Evolutionary conservation across 1,284 basidiomycete species (phyloP).

Genomic region (Phylloboletellus chloephorus): DNA sequence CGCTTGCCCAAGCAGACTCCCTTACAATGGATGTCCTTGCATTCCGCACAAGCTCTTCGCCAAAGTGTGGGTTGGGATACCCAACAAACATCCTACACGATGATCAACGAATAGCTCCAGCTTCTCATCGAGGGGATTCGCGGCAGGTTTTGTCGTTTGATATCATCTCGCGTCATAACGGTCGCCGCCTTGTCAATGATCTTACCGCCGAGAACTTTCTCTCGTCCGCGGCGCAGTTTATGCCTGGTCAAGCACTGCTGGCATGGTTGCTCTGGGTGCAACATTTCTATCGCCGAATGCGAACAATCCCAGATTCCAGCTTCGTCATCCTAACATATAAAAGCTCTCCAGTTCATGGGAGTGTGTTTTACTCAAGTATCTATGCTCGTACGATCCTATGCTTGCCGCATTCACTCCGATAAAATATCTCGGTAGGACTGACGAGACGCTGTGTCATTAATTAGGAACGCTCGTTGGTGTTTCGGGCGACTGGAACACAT

Average conservation of each 20-base stretch:
- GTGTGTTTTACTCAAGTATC: not conserved
- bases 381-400: conserved; percentile 38
- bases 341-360: not conserved
- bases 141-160: conserved; percentile 25
- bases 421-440: conserved; percentile 36
- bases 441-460: conserved; percentile 40
- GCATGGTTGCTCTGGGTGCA: too few species aligned
- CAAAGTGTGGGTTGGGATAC: conserved; percentile 7
- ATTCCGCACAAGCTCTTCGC: conserved; percentile 20
- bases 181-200: too few species aligned
- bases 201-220: conserved; percentile 21
- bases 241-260: conserved; percentile 28
- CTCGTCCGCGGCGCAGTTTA: conserved; percentile 27
- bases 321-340: conserved; percentile 33
- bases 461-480: conserved; percentile 34
- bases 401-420: conserved; percentile 39
- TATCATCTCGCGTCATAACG: too few species aligned
- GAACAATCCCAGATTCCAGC: conserved; percentile 17
- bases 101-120: conserved; percentile 16
- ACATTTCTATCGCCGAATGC: conserved; percentile 23
- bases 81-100: conserved; percentile 1
- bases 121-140: conserved; percentile 23
- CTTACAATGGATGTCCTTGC: conserved; percentile 30
- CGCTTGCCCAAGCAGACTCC: conserved; percentile 32
- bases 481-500: conserved; percentile 37